A percentile compares a stretch with the other conserved stretches of the same genome.
These are phyloP conservation scores for Stropharia rugosoannulata DNA, from an alignment of 768 basidiomycete genomes.

Conservation along the genomic window DNA sequence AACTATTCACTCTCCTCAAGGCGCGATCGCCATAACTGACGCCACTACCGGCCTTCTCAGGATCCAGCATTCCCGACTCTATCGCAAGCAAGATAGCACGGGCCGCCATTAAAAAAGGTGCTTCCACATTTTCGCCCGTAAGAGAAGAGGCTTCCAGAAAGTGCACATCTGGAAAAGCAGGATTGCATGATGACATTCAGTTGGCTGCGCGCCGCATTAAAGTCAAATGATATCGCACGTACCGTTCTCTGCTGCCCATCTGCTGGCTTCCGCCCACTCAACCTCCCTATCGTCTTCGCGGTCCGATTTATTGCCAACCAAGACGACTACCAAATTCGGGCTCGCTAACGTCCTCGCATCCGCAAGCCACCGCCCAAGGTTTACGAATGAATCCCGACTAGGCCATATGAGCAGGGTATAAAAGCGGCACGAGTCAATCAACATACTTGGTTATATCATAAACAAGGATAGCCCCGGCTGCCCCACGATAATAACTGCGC, in stretches of 20 bases:
- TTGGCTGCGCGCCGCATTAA: not conserved
- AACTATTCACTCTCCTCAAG: slow-evolving; percentile 85
- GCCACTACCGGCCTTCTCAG: slow-evolving; percentile 92
- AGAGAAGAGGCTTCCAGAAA: slow-evolving; percentile 93
- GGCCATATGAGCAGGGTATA: slow-evolving; percentile 9
- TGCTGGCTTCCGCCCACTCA: slow-evolving; percentile 91
- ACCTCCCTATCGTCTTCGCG: slow-evolving; percentile 94
- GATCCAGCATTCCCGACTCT: slow-evolving; percentile 88
- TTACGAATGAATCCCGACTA: slow-evolving; percentile 86
- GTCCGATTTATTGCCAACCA: slow-evolving; percentile 96
- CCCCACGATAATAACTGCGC: slow-evolving; percentile 93
- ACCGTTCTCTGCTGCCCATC: slow-evolving; percentile 97
- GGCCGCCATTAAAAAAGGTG: slow-evolving; percentile 87
- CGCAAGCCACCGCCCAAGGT: slow-evolving; percentile 85
- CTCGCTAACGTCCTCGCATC: slow-evolving; percentile 93
- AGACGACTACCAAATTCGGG: slow-evolving; percentile 83
- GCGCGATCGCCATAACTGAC: slow-evolving; percentile 97
- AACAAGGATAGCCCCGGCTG: slow-evolving; percentile 88
- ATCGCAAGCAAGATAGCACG: slow-evolving; percentile 88
- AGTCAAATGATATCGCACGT: slow-evolving; percentile 18
- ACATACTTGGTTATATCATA: slow-evolving; percentile 89
- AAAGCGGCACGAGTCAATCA: not conserved
- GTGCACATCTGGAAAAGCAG: slow-evolving; percentile 64
- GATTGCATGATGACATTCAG: slow-evolving; percentile 3
- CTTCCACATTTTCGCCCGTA: slow-evolving; percentile 90